Percentiles rank a stretch among this genome's conserved stretches.
These are phyloP conservation scores for Staphylotrichum longicolle DNA, from an alignment of 495 filamentous ascomycete genomes.

Conservation along the genomic window DNA sequence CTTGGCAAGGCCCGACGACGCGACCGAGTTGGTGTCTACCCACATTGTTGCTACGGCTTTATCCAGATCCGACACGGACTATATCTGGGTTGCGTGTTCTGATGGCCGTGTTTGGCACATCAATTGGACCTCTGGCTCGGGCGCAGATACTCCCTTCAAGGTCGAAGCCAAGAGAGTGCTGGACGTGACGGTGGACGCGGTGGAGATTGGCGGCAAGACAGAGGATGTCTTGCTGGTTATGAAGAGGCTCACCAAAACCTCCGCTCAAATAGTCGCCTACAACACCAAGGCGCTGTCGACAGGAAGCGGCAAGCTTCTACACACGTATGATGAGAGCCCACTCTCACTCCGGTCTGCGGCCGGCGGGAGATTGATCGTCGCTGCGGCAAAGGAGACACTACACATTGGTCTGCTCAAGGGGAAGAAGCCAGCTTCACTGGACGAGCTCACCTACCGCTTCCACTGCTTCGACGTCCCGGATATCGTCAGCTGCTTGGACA, in stretches of 20 bases:
- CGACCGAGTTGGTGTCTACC: conserved; percentile 23
- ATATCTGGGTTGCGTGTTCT: conserved; percentile 68
- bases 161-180: conserved; percentile 41
- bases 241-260: conserved; percentile 29
- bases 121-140: conserved; percentile 68
- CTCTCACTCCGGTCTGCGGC: conserved; percentile 34
- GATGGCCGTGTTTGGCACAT: conserved; percentile 65
- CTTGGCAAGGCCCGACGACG: conserved; percentile 24
- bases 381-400: conserved; percentile 38
- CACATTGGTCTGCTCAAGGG: conserved; percentile 39
- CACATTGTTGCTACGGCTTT: conserved; percentile 56
- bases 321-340: conserved; percentile 34
- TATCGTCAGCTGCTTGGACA: conserved; percentile 58
- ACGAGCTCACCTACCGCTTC: conserved; percentile 49
- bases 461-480: conserved; percentile 52
- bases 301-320: conserved; percentile 30
- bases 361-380: conserved; percentile 37
- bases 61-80: conserved; percentile 56
- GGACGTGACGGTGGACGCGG: conserved; percentile 44
- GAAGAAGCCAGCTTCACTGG: conserved; percentile 25
- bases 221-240: conserved; percentile 48
- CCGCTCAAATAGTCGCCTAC: conserved; percentile 45
- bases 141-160: conserved; percentile 38
- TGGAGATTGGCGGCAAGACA: conserved; percentile 36
- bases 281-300: conserved; percentile 29